Evolutionary conservation across 2,329 filamentous ascomycete genomes (phyloP), one percentile per base, ranked within the genome.

Genomic region (Pseudogymnoascus sp.): DNA sequence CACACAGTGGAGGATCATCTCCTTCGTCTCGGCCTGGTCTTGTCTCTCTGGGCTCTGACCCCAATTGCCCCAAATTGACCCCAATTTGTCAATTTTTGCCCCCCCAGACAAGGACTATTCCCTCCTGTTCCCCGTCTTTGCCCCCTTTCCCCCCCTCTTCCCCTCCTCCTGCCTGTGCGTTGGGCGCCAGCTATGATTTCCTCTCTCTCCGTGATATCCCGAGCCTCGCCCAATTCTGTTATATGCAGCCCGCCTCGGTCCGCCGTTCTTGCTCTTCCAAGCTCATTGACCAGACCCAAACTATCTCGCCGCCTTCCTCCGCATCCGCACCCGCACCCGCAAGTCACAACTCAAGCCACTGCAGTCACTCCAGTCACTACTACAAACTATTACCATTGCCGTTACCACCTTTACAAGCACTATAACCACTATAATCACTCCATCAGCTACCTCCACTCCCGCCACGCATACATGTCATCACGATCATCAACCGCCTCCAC

Each of bases 271-370:
- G 33, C 29, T 33, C 29, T 37, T 59, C 53, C 53, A 59, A 59
- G 33, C 53, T 59, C 53, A 59, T 33, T 37, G 29, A 59, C 53
- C 53, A 59, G 53, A 59, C 53, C 29, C 53, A 59, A 33, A 33
- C 29, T 59, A 37, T 37, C 16, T 35, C 53, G 29, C 53, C 53
- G 29, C 53, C 35, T 29, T 59, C 53, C 29, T 59, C 29, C 53
- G 29, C 29, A 33, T 59, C 33, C 53, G 29, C 53, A 59, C 29
- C 53, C 53, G 33, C 53, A 59, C 33, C 53, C 53, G 53, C 53
- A 59, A 59, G 33, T 59, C 29, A 37, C 29, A 10, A 59, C 24
- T 59, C 31, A 31, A 31, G 26, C 24, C n/a, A 59, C 44, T 50
- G 10, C 24, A 26, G 53, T 59, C 11, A 33, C 42, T 26, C 21